Conservation (phyloP, 192 early-diverging fungal species). For the Coemansia biformis region DNA sequence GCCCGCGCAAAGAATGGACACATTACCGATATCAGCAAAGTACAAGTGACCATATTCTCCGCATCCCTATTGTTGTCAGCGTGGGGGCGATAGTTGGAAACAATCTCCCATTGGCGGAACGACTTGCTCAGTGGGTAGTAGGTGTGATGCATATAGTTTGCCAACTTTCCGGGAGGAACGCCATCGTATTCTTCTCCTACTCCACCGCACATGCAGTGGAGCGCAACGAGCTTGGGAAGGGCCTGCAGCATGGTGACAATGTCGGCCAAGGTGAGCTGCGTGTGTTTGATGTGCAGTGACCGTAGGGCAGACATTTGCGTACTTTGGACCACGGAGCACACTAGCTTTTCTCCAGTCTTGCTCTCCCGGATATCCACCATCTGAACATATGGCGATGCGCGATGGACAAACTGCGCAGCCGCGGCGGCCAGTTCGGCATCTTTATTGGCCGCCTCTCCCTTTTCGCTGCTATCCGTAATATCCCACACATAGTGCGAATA, state of each 20-base stretch:
- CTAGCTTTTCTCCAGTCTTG: not conserved
- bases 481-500: not conserved
- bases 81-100: constrained; percentile 7
- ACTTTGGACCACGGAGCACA: constrained; percentile 4
- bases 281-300: constrained; percentile 4
- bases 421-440: constrained; percentile 1
- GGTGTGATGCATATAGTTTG: constrained; percentile 9
- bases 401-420: constrained; percentile 8
- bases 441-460: no score
- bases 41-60: constrained; percentile 1
- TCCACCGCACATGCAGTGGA: constrained; percentile 12
- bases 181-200: constrained; percentile 10
- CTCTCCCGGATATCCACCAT: no score
- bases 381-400: not conserved
- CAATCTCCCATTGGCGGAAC: constrained; percentile 13
- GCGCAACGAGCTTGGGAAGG: constrained; percentile 2
- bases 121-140: constrained; percentile 10
- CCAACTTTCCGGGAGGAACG: constrained; percentile 1
- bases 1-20: constrained; percentile 22
- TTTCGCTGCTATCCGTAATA: no score
- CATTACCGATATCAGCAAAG: constrained; percentile 6
- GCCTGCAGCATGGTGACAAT: constrained; percentile 2
- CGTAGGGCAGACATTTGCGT: constrained; percentile 1
- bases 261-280: constrained; percentile 3
- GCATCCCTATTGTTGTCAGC: not conserved